phyloP scores from a whole-genome alignment of 2,329 filamentous ascomycete species.

The Leptographium radiaticola region DNA sequence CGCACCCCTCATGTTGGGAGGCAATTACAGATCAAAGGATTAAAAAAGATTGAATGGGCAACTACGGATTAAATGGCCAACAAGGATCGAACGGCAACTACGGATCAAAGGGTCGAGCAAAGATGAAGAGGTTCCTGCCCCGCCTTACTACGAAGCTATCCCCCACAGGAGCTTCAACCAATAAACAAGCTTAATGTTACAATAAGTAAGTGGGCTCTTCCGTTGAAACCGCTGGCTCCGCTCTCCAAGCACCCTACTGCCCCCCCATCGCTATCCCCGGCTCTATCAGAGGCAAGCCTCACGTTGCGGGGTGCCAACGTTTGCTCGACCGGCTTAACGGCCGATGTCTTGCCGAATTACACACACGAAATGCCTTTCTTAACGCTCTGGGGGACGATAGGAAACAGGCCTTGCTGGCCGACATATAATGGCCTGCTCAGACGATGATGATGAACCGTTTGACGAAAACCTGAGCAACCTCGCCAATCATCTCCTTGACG shows the following conservation, averaged over 20 bases:
- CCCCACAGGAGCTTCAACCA: background rate
- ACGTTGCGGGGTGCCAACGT: background rate
- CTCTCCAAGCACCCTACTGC: background rate
- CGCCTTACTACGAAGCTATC: too few species aligned
- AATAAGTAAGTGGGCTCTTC: background rate
- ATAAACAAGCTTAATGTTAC: background rate
- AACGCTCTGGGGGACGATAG: conserved; percentile 19
- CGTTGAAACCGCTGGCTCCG: background rate
- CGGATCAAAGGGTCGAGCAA: too few species aligned
- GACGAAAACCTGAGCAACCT: conserved; percentile 1
- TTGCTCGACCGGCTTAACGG: background rate
- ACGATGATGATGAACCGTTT: background rate
- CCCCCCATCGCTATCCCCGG: background rate
- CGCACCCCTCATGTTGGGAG: too few species aligned
- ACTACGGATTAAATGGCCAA: too few species aligned
- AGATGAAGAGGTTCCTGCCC: too few species aligned
- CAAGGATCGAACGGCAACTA: too few species aligned
- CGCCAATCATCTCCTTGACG: conserved; percentile 2
- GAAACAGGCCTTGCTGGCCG: background rate
- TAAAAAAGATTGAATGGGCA: too few species aligned
- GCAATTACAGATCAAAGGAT: too few species aligned
- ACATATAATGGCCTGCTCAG: background rate
- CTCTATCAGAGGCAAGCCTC: background rate
- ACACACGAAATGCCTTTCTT: conserved; percentile 29
- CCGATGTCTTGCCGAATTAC: background rate